Evolutionary conservation across 2,329 filamentous ascomycete species (phyloP).

Genomic region (Metarhizium album): DNA sequence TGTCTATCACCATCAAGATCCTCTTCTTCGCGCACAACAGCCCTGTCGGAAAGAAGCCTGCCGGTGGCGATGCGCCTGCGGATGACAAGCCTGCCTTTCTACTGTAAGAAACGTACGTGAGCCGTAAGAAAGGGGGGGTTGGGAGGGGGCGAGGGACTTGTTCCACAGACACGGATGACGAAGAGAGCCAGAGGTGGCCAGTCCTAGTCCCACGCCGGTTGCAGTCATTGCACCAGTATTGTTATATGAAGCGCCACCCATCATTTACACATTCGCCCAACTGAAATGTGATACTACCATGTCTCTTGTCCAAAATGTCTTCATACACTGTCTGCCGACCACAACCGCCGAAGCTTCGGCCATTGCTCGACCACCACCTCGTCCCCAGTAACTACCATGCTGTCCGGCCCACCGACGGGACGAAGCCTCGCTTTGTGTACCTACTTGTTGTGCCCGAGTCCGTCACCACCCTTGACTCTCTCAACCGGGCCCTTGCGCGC

Average conservation of each 20-base stretch:
- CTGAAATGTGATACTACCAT: not conserved
- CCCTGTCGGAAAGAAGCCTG: conserved; percentile 29
- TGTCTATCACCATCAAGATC: conserved; percentile 90
- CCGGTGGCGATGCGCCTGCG: conserved; percentile 15
- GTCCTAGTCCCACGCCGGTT: not conserved
- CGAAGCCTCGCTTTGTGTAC: conserved; percentile 14
- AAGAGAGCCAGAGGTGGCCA: not conserved
- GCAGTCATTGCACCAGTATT: not conserved
- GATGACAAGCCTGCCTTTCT: conserved; percentile 12
- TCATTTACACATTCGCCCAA: not conserved
- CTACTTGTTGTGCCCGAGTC: not conserved
- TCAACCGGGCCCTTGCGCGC: conserved; percentile 52
- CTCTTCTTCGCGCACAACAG: conserved; percentile 85
- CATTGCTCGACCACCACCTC: conserved; percentile 30
- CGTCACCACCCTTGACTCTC: conserved; percentile 11
- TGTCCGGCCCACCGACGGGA: too few relatives aligned
- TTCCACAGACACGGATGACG: not conserved
- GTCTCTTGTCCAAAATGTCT: not conserved
- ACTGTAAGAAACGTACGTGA: conserved; percentile 7
- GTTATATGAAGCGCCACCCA: not conserved
- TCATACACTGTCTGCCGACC: not conserved
- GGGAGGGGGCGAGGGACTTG: not conserved
- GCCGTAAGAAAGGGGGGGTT: not conserved
- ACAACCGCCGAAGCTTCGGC: not conserved
- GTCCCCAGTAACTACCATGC: too few relatives aligned